phyloP scores from a whole-genome alignment of 148 eudicot species.

The Rhododendron mucronatum region DNA sequence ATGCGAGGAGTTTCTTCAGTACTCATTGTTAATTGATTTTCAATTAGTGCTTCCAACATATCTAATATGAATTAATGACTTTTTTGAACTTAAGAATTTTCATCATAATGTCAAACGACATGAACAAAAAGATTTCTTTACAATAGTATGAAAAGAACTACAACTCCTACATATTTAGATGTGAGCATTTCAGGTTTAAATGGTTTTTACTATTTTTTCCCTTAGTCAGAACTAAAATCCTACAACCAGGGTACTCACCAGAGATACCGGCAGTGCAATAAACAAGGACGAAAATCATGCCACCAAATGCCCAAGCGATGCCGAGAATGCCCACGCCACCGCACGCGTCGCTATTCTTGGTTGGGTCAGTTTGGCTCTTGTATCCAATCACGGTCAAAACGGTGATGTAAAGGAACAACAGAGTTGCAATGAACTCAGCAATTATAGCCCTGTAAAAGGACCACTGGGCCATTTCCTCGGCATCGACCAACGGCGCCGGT shows the following conservation, averaged over 20 bases:
- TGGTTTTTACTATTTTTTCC: too few species aligned
- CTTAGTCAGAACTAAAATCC: too few species aligned
- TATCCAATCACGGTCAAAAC: background rate
- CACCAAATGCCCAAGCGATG: background rate
- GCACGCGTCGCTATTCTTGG: background rate
- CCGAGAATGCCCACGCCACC: background rate
- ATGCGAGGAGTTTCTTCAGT: too few species aligned
- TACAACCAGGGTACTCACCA: background rate
- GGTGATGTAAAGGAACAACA: background rate
- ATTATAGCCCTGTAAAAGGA: background rate
- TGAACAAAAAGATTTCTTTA: too few species aligned
- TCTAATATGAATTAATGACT: too few species aligned
- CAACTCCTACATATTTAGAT: too few species aligned
- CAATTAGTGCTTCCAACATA: too few species aligned
- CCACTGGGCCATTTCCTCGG: background rate
- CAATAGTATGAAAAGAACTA: too few species aligned
- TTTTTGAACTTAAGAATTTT: too few species aligned
- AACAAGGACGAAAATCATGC: conserved; percentile 1
- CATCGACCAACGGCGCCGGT: background rate
- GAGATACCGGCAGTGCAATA: conserved; percentile 1
- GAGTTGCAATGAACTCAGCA: background rate
- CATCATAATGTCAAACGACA: too few species aligned
- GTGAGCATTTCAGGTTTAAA: too few species aligned
- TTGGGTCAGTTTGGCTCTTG: conserved; percentile 2
- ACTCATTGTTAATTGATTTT: too few species aligned